Percentiles rank a stretch among this genome's conserved stretches.
Evolutionary conservation across 192 early-diverging fungal genomes (phyloP).

Genomic region (Geranomyces variabilis): DNA sequence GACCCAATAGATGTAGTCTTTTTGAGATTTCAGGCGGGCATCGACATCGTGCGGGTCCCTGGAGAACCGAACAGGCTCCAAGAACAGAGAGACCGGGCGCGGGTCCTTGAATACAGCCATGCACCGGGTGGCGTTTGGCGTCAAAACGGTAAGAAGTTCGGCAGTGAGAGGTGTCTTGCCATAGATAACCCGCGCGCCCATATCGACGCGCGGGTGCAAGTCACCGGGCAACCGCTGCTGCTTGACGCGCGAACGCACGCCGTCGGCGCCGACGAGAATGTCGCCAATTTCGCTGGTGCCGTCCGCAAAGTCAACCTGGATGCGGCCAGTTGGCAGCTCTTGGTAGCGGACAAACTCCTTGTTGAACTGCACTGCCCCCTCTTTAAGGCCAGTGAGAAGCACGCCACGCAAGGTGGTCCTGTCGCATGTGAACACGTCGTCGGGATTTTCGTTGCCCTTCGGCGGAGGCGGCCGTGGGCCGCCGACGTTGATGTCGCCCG

Average conservation of each 20-base stretch:
- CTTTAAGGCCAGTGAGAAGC: background rate
- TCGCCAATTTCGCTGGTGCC: background rate
- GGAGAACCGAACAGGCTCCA: slow-evolving; percentile 11
- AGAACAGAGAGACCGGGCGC: slow-evolving; percentile 7
- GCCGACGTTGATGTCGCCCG: background rate
- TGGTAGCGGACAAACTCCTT: slow-evolving; percentile 3
- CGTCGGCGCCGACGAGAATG: slow-evolving; percentile 17
- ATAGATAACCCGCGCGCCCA: background rate
- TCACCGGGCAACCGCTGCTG: background rate
- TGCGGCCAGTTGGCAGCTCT: background rate
- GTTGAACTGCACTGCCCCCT: background rate
- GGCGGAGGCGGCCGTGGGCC: background rate
- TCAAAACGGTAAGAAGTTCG: background rate
- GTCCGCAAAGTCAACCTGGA: background rate
- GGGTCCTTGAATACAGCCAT: slow-evolving; percentile 6
- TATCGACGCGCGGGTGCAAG: background rate
- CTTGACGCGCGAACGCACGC: slow-evolving; percentile 2
- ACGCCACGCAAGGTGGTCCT: background rate
- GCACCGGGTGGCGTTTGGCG: background rate
- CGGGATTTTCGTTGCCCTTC: background rate
- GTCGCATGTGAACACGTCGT: background rate
- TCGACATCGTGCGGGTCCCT: slow-evolving; percentile 5
- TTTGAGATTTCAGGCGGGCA: background rate
- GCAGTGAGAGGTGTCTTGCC: slow-evolving; percentile 8
- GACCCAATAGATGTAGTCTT: slow-evolving; percentile 16